Base-by-base conservation (phyloP, 495 filamentous ascomycete species). In the Evansstolkia leycettana region DNA sequence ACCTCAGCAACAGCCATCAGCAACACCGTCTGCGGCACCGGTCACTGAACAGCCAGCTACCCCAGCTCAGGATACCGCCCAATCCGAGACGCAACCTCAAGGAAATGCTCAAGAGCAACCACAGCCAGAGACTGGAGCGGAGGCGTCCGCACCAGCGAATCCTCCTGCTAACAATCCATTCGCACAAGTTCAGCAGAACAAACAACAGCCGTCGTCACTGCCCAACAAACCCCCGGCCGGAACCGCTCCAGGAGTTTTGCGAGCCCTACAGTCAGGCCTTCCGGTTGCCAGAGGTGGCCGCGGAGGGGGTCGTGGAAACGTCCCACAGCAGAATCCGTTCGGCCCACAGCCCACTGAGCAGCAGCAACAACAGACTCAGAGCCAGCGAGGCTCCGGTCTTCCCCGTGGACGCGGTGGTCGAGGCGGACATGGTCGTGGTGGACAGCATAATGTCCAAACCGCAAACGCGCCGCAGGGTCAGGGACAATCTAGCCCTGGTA, bases 231-330 rank as follows among this genome's bases (percentile, higher is more conserved):
- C 60, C 20, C 53, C 62, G 6, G 42, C 49, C 18, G 65, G 58
- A 0, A 48, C 58, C 15, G 55, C 47, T 3, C 47, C 57, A 10
- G 58, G 54, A 13, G 50, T 58, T 33, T 38, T 69, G 17, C 48
- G 54, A 36, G 54, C 56, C 10, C 45, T 70, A 4, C 65, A 70
- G 34, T 71, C 65, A 17, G 65, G 60, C 2, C 61, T 76, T 28
- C 70, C 71, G 23, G 43, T 67, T 37, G 66, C 66, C 25, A 40
- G 63, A 41, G 59, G 56, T 18, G 54, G 54, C 3, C 46, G 57
- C 30, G 48, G 52, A 25, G 47, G 53, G 15, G 39, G 50, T 24
- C 34, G 54, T 33, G 52, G 64, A 31, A 49, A 55, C 28, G 38
- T 41, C 47, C 41, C 45, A 36, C 46, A 50, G 33, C 55, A 60